Conservation (phyloP, 2,329 filamentous ascomycete species). For the Botrytis elliptica region DNA sequence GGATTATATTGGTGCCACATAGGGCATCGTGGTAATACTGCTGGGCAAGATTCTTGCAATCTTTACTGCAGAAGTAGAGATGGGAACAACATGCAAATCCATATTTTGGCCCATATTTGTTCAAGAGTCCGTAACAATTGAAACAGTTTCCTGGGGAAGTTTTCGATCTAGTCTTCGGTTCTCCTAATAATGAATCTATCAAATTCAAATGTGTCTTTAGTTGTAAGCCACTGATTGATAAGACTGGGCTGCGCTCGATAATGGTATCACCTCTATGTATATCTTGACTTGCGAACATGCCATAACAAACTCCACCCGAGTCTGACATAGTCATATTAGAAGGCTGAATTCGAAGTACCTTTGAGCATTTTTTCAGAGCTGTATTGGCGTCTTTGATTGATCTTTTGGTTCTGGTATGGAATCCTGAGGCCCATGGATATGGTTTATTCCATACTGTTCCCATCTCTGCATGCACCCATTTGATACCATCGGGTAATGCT, state of each 20-base stretch:
- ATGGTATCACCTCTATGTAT: neutral
- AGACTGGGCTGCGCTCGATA: neutral
- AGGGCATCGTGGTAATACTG: slow-evolving; percentile 12
- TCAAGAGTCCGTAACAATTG: neutral
- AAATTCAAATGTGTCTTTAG: neutral
- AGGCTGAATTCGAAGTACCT: neutral
- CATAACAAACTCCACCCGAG: neutral
- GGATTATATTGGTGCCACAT: slow-evolving; percentile 15
- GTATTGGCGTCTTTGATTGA: neutral
- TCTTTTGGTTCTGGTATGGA: neutral
- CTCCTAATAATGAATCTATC: too few relatives aligned
- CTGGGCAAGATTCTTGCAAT: slow-evolving; percentile 7
- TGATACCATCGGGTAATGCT: neutral
- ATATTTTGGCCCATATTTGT: neutral
- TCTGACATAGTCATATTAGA: neutral
- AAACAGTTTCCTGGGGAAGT: neutral
- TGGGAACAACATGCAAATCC: slow-evolving; percentile 12
- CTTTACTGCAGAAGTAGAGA: slow-evolving; percentile 9
- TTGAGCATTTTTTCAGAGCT: neutral
- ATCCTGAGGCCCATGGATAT: neutral
- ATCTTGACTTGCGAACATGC: slow-evolving; percentile 19
- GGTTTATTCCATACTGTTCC: neutral
- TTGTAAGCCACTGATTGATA: neutral
- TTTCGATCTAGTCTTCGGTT: neutral
- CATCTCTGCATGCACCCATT: neutral